phyloP scores from a whole-genome alignment of 352 stramenopile genomes.

The Phytopythium montanum region DNA sequence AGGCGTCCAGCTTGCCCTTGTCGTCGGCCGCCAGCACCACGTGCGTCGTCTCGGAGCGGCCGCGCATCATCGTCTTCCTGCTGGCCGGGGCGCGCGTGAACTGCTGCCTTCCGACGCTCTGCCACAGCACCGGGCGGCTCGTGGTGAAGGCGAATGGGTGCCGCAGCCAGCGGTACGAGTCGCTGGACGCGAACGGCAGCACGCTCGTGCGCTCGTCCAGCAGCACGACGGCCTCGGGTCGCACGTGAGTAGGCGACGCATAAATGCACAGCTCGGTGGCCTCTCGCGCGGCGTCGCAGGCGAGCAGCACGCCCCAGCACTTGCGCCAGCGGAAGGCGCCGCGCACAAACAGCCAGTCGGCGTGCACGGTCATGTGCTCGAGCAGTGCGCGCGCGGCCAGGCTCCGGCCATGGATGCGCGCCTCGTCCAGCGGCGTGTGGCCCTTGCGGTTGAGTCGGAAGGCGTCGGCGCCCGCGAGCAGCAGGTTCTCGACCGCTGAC shows the following conservation, averaged over 20 bases:
- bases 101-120: background rate
- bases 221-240: constrained; percentile 8
- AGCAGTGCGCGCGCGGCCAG: constrained; percentile 25
- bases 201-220: constrained; percentile 4
- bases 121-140: constrained; percentile 6
- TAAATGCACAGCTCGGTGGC: constrained; percentile 24
- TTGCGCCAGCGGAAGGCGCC: constrained; percentile 34
- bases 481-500: constrained; percentile 32
- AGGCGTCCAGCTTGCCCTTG: background rate
- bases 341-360: constrained; percentile 29
- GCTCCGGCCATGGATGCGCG: constrained; percentile 24
- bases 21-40: constrained; percentile 4
- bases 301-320: constrained; percentile 41
- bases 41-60: background rate
- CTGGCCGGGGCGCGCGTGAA: constrained; percentile 6
- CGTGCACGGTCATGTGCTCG: constrained; percentile 29
- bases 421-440: constrained; percentile 41
- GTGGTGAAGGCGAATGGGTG: constrained; percentile 5
- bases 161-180: constrained; percentile 6
- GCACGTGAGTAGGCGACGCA: background rate
- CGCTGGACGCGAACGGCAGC: constrained; percentile 1
- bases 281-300: constrained; percentile 23
- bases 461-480: constrained; percentile 27
- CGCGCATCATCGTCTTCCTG: constrained; percentile 8
- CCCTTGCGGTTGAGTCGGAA: constrained; percentile 40